Evolutionary conservation across 2,329 filamentous ascomycete species (phyloP), one percentile per base, ranked within the genome.

Genomic region (Fusarium penzigii): DNA sequence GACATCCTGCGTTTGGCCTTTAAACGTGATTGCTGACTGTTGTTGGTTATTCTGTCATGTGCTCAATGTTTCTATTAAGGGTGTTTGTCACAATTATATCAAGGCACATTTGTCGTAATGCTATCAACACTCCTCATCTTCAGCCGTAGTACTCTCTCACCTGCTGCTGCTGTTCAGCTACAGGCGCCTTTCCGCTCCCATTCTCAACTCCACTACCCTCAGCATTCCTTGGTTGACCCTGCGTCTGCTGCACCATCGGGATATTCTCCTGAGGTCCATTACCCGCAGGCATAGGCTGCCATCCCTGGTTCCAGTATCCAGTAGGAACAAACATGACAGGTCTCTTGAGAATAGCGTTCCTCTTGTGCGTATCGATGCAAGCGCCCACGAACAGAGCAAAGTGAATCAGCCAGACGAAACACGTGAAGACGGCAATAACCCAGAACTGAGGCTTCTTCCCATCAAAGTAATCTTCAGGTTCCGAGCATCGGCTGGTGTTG

Each of bases 331-430:
- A 53, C 47, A 65, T 60, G 42, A 70, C 48, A 14, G 58, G 59
- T 10, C 59, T 51, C 16, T 46, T 56, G 43, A 48, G 49, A 16
- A 60, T 56, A 9, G 55, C 52, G 49, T 73, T 72, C 52, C 65
- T 55, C 42, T 58, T 65, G 46, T 65, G 56, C 1, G 71, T 73
- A 50, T 75, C 72, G 52, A 75, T 62, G 49, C 75, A 77, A 14
- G 71, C 72, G 12, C 66, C 59, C 36, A 75, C 57, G 55, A 77
- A 77, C 39, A 77, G 63, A 50, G 67, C 55, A 39, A 77, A 72
- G 53, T 75, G 67, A 36, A 70, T 39, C n/a, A 66, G 44, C 39
- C 59, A 64, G 17, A 70, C 34, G 20, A 69, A 42, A 29, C 54
- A 61, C 1, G 59, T 55, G 17, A 70, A 62, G 20, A 59, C 54